Conservation (phyloP, 2,329 filamentous ascomycete genomes). For the Pestalotiopsis sp. region DNA sequence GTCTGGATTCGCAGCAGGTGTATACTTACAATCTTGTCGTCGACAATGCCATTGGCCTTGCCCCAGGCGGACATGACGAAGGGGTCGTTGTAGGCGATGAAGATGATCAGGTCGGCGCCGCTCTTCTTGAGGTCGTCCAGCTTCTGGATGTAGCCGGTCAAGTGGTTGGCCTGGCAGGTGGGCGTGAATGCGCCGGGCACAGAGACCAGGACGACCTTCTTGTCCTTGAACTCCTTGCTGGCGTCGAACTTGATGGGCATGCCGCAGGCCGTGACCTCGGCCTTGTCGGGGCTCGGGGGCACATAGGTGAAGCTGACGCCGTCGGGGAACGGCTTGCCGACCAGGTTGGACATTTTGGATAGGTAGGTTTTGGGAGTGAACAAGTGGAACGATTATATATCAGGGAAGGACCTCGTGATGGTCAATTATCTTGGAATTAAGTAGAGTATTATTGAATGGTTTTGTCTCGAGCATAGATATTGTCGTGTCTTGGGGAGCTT, state of each 20-base stretch:
- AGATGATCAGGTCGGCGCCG: slow-evolving; percentile 78
- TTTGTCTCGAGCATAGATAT: background rate
- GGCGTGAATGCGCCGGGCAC: slow-evolving; percentile 78
- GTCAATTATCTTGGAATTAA: background rate
- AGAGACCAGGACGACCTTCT: slow-evolving; percentile 56
- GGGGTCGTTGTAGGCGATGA: slow-evolving; percentile 81
- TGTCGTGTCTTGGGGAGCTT: background rate
- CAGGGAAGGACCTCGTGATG: background rate
- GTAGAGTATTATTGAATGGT: background rate
- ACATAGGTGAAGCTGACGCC: slow-evolving; percentile 84
- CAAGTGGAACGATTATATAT: background rate
- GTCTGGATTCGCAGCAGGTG: background rate
- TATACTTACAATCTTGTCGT: slow-evolving; percentile 57
- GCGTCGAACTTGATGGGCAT: slow-evolving; percentile 78
- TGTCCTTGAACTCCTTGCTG: slow-evolving; percentile 64
- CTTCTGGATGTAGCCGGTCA: slow-evolving; percentile 77
- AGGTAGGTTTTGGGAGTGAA: background rate
- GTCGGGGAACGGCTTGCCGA: slow-evolving; percentile 81
- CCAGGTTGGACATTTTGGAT: slow-evolving; percentile 61
- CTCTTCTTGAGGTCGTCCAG: slow-evolving; percentile 70
- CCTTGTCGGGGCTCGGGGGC: slow-evolving; percentile 70
- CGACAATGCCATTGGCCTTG: slow-evolving; percentile 78
- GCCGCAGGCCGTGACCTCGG: slow-evolving; percentile 75
- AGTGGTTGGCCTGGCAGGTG: slow-evolving; percentile 77
- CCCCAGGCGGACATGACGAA: slow-evolving; percentile 87